phyloP scores from a whole-genome alignment of 2,329 filamentous ascomycete species.

The Nemania serpens region DNA sequence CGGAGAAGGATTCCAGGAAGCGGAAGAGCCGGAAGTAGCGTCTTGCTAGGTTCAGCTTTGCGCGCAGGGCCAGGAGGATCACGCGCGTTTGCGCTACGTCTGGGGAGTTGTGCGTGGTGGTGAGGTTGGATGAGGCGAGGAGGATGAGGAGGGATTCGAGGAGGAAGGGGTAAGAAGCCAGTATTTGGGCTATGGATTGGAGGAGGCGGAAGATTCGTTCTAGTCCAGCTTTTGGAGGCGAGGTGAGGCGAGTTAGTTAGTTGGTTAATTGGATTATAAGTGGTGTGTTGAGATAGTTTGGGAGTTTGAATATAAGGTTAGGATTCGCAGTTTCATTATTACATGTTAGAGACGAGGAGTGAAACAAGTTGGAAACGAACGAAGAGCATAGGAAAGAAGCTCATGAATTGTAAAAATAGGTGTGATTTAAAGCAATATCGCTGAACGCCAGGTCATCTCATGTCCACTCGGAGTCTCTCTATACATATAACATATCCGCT shows the following conservation, averaged over 20 bases:
- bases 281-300: too few relatives aligned
- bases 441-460: too few relatives aligned
- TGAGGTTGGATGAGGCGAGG: slow-evolving; percentile 23
- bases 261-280: neutral
- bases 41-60: slow-evolving; percentile 54
- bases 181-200: slow-evolving; percentile 56
- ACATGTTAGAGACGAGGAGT: too few relatives aligned
- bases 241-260: neutral
- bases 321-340: too few relatives aligned
- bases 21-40: slow-evolving; percentile 72
- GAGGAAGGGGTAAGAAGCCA: slow-evolving; percentile 51
- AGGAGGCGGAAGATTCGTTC: slow-evolving; percentile 65
- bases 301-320: too few relatives aligned
- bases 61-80: slow-evolving; percentile 44
- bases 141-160: slow-evolving; percentile 42
- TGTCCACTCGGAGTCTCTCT: too few relatives aligned
- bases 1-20: slow-evolving; percentile 64
- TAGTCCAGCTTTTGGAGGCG: slow-evolving; percentile 54
- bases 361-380: too few relatives aligned
- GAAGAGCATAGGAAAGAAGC: too few relatives aligned
- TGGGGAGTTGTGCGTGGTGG: slow-evolving; percentile 18
- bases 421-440: too few relatives aligned
- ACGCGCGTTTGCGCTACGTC: slow-evolving; percentile 38
- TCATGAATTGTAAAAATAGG: too few relatives aligned
- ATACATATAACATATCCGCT: too few relatives aligned